Percentiles rank a stretch among this genome's conserved stretches.
phyloP scores from a whole-genome alignment of 176 grass and related monocot species.

The Bothriochloa decipiens region DNA sequence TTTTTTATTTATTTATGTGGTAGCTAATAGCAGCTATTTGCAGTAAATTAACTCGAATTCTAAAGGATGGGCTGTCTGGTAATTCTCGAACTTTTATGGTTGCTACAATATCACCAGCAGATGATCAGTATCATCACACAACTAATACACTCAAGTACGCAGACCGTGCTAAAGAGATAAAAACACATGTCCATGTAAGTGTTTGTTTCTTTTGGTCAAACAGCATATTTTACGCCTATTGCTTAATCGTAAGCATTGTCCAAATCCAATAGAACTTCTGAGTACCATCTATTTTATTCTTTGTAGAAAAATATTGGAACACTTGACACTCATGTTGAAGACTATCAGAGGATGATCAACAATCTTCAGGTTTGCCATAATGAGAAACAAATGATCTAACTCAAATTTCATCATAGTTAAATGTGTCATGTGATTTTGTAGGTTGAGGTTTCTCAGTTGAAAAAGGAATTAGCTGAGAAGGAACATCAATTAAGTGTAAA shows the following conservation, averaged over 20 bases:
- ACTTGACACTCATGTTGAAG: constrained; percentile 90
- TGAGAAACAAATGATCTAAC: not conserved
- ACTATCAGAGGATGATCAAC: constrained; percentile 92
- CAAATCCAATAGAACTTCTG: not conserved
- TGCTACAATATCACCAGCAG: constrained; percentile 95
- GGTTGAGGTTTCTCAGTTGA: constrained; percentile 85
- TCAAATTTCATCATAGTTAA: constrained; percentile 9
- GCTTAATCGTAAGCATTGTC: not conserved
- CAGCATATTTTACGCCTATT: not conserved
- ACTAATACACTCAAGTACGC: constrained; percentile 98
- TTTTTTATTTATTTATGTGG: not conserved
- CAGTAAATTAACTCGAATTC: constrained; percentile 98
- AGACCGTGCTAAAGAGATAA: constrained; percentile 98
- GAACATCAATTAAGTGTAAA: constrained; percentile 88
- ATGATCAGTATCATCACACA: constrained; percentile 97
- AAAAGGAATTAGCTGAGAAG: constrained; percentile 91
- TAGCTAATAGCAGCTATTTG: constrained; percentile 42
- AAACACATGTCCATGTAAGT: constrained; percentile 98
- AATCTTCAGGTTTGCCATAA: constrained; percentile 78
- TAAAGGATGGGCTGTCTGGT: constrained; percentile 97
- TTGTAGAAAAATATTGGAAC: constrained; percentile 96
- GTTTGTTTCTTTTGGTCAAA: constrained; percentile 27
- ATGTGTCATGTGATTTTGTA: constrained; percentile 47
- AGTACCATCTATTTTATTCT: constrained; percentile 31
- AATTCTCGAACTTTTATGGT: constrained; percentile 99